Percentiles rank a stretch among this genome's conserved stretches.
These are phyloP conservation scores for Myriosclerotinia scirpicola DNA, from an alignment of 2,329 filamentous ascomycete genomes.

Conservation along the genomic window DNA sequence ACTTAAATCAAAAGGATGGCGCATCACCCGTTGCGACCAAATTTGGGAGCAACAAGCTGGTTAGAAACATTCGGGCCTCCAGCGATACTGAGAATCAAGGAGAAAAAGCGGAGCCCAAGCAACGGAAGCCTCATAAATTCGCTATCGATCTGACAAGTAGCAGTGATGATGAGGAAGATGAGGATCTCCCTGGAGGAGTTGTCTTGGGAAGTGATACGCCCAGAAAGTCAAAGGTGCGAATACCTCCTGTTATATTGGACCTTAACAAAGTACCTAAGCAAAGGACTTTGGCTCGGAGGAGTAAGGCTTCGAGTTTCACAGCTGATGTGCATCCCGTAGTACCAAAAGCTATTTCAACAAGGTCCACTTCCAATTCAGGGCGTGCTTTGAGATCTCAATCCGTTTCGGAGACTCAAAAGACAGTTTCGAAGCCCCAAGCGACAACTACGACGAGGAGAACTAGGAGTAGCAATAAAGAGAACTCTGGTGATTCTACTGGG, in stretches of 20 bases:
- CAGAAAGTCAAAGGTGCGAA: not conserved
- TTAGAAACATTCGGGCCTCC: not conserved
- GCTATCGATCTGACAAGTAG: too few species aligned
- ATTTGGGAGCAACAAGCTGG: constrained; percentile 1
- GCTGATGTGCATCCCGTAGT: not conserved
- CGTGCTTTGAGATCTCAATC: not conserved
- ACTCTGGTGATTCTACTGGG: not conserved
- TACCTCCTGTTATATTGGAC: too few species aligned
- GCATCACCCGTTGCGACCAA: not conserved
- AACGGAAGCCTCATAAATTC: not conserved
- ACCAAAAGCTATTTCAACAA: not conserved
- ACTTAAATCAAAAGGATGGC: not conserved
- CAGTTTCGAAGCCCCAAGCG: too few species aligned
- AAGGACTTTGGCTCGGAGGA: not conserved
- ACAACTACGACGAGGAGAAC: not conserved
- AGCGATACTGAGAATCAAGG: not conserved
- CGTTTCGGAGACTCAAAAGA: not conserved
- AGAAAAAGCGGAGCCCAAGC: not conserved
- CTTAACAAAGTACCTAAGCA: not conserved
- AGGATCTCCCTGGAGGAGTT: not conserved
- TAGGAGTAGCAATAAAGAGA: not conserved
- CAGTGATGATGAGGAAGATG: not conserved
- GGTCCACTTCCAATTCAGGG: not conserved
- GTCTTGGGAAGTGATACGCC: not conserved
- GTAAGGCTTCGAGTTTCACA: not conserved